Evolutionary conservation across 805 yeast species (phyloP).

Genomic region (Priceomyces haplophilus): DNA sequence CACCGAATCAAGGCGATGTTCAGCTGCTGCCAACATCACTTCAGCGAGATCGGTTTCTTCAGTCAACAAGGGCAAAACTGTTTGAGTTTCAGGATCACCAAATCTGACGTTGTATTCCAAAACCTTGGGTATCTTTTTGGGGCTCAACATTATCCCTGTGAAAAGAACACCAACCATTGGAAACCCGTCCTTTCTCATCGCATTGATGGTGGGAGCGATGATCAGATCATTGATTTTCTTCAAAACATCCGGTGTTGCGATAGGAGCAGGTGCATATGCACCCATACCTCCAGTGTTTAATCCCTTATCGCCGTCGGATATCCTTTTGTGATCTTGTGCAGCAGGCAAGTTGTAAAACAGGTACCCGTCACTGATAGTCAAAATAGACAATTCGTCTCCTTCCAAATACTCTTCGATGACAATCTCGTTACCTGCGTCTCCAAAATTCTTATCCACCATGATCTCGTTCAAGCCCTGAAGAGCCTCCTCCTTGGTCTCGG

Average conservation of each 20-base stretch:
- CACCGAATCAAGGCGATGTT: slow-evolving; percentile 87
- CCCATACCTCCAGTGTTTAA: slow-evolving; percentile 99
- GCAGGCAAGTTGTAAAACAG: slow-evolving; percentile 88
- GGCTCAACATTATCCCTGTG: slow-evolving; percentile 90
- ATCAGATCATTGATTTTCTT: slow-evolving; percentile 68
- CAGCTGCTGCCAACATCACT: slow-evolving; percentile 89
- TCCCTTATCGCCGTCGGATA: slow-evolving; percentile 90
- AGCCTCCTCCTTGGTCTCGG: slow-evolving; percentile 81
- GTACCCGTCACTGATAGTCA: slow-evolving; percentile 93
- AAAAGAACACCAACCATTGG: slow-evolving; percentile 96
- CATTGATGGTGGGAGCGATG: slow-evolving; percentile 87
- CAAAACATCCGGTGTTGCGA: slow-evolving; percentile 76
- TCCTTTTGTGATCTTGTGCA: slow-evolving; percentile 97
- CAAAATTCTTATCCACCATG: slow-evolving; percentile 88
- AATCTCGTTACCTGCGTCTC: slow-evolving; percentile 87
- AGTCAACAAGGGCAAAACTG: slow-evolving; percentile 82
- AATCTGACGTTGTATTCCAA: slow-evolving; percentile 96
- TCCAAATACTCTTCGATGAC: slow-evolving; percentile 94
- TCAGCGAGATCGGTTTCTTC: slow-evolving; percentile 90
- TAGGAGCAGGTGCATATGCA: slow-evolving; percentile 97
- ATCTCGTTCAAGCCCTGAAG: slow-evolving; percentile 76
- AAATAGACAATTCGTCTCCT: slow-evolving; percentile 93
- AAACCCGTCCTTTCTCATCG: slow-evolving; percentile 91
- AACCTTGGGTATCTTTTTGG: slow-evolving; percentile 82
- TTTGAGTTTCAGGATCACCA: slow-evolving; percentile 99